Evolutionary conservation across 305 asterid genomes (phyloP).

Genomic region (Vinca major): DNA sequence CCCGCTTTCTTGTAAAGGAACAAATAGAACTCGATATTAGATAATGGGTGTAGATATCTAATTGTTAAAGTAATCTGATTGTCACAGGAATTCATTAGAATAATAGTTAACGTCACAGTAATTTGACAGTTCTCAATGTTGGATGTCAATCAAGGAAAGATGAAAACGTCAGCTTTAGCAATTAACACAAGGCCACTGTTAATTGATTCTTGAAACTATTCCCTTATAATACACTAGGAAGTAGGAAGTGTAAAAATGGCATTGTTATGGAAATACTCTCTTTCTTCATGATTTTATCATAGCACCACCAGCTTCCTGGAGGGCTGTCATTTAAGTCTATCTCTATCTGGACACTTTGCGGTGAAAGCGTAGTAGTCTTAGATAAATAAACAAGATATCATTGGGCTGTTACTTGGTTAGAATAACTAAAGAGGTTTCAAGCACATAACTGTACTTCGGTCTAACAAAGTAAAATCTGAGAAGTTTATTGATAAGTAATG

Average conservation of each 20-base stretch:
- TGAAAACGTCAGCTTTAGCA: neutral
- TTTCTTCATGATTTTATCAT: neutral
- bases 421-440: neutral
- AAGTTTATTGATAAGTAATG: neutral
- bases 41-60: neutral
- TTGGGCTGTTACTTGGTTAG: neutral
- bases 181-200: neutral
- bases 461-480: neutral
- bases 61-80: neutral
- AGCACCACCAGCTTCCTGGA: neutral
- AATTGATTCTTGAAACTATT: neutral
- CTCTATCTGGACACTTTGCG: neutral
- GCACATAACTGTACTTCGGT: neutral
- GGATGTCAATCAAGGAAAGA: neutral
- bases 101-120: neutral
- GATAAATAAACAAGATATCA: neutral
- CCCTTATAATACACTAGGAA: neutral
- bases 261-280: neutral
- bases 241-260: neutral
- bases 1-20: neutral
- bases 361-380: neutral
- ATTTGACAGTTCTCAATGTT: neutral
- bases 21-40: neutral
- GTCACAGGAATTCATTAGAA: neutral
- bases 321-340: neutral